Evolutionary conservation across 306 rosid species (phyloP).

Genomic region (Neltuma alba): DNA sequence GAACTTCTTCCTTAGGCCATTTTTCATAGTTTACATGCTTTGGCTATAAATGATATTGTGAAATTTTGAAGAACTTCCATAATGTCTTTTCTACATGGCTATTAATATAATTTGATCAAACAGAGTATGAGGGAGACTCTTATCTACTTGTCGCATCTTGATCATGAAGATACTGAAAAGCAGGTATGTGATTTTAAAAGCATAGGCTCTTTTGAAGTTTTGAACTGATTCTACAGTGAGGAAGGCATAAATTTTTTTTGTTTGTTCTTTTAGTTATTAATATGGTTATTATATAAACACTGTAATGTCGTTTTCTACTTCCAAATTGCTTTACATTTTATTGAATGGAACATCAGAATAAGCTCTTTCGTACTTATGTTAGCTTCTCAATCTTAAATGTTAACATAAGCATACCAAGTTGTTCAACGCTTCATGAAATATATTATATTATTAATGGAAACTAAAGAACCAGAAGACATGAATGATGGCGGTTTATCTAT

Average conservation of each 20-base stretch:
- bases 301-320: not conserved
- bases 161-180: slow-evolving; percentile 97
- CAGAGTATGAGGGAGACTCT: slow-evolving; percentile 99
- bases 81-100: not conserved
- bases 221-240: not conserved
- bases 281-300: not conserved
- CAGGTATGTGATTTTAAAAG: slow-evolving; percentile 56
- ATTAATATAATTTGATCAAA: slow-evolving; percentile 33
- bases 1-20: not conserved
- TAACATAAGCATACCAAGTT: not conserved
- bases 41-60: slow-evolving; percentile 6
- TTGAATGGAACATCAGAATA: not conserved
- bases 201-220: slow-evolving; percentile 4
- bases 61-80: slow-evolving; percentile 3
- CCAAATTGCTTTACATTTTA: not conserved
- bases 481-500: not conserved
- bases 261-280: not conserved
- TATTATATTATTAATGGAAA: slow-evolving; percentile 6
- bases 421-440: not conserved
- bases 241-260: not conserved
- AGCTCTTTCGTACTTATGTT: not conserved
- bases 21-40: not conserved
- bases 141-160: slow-evolving; percentile 94
- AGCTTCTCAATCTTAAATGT: not conserved
- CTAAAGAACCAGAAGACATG: slow-evolving; percentile 2